Base-by-base conservation (phyloP, 805 yeast species). In the Torulaspora indica region DNA sequence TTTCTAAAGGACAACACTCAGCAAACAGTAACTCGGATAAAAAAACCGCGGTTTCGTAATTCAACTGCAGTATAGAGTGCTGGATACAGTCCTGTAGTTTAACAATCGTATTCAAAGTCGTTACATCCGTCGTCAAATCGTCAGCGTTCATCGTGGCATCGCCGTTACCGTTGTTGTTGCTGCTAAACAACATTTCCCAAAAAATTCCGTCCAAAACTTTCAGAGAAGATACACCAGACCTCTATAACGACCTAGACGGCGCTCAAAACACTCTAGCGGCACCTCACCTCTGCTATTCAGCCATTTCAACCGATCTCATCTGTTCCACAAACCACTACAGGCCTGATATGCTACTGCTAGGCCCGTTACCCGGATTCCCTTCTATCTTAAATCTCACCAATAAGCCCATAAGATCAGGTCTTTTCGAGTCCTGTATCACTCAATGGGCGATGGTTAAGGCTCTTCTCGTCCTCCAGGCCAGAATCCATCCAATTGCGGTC, bases 1-100 rank as follows among this genome's bases (percentile, higher is more conserved):
- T 48, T 8, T 51, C 56, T 31, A 52, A 38, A 6, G 49, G 46
- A 18, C 46, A 47, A 30, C 60, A 55, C n/a, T 78, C 75, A 1
- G 95, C 87, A 27, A 84, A 65, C 17, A 88, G 69, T 51, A 95
- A 72, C 61, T 93, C 98, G 13, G 89, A 79, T 4, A 91, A 81
- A 66, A 93, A 87, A 57, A 82, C 89, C 1, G 98, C 97, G 22
- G 90, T 84, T 10, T 57, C 61, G 35, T 51, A 51, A 38, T 64
- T 64, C 34, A 58, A 36, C 37, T 63, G 65, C 8, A 47, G 42
- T 6, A 64, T 49, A 2, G 60, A 53, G 17, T 51, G 52, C 28
- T 52, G 57, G 3, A 59, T 50, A 23, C 42, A 38, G 1, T 45
- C 47, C 40, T 49, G 48, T 24, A 59, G 34, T 12, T 51, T 47